Evolutionary conservation across 2,329 filamentous ascomycete genomes (phyloP), one percentile per base, ranked within the genome.

Genomic region (Mycocentrospora acerina): DNA sequence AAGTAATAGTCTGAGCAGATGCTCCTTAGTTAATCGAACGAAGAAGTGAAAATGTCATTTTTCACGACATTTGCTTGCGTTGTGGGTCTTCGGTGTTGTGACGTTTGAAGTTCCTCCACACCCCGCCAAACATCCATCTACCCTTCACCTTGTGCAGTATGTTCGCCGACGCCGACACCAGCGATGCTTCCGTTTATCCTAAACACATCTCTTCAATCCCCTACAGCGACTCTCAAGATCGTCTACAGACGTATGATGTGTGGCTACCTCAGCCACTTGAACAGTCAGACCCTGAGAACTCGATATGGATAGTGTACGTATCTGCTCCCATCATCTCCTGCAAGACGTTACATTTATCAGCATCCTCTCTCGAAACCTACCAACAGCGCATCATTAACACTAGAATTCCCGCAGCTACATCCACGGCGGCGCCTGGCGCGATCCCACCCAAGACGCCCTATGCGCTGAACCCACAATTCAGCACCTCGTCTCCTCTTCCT

Each of bases 401-500:
- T 29, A 15, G 36, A n/a, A 24, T 29, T 8, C 28, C 15, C 15
- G 18, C 29, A 66, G 69, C 46, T 76, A 71, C 57, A 55, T 76
- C 51, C 73, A 76, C 56, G 73, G 73, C 57, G 73, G 73, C 46
- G 73, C 73, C 40, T 76, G 72, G 72, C 69, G 68, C 46, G 73
- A 75, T 44, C 72, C 73, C 3, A 44, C 55, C n/a, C 68, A 72
- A 46, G 59, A 55, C 28, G 57, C 65, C 2, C 25, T 51, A 22
- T 61, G 60, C 46, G 58, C 73, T 51, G 34, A 52, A 17, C 61
- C 64, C 19, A 66, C 71, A 0, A 59, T 70, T 27, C 42, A 52
- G 1, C 55, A 68, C 40, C 63, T 76, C 15, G 46, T 65, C 16
- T 16, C 44, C 13, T 55, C 54, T 4, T 32, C 52, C 3, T 26